Base-by-base conservation (phyloP, 495 filamentous ascomycete genomes). In the Lophiostoma macrostomum region DNA sequence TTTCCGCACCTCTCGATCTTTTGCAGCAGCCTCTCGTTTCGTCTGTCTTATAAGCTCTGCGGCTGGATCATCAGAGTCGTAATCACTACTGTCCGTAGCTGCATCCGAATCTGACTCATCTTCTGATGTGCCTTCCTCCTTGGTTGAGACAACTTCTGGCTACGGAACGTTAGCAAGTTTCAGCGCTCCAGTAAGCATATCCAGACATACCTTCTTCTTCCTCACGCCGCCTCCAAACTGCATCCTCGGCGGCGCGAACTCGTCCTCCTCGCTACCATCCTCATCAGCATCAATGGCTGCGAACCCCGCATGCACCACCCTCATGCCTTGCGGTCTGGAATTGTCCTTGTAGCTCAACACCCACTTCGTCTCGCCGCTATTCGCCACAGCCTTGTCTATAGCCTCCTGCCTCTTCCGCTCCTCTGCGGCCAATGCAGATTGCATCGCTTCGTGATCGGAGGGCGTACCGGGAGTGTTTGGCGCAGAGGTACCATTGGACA, bases 341-440 rank as follows among this genome's bases (percentile, higher is more conserved):
- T 27, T 60, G 50, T 74, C 67, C 32, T 70, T 67, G 51, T 75
- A 74, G 53, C 76, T 79, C 37, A 98, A 71, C 24, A 91, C 85
- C 93, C 93, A 98, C 71, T 85, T 82, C 7, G 87, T 86, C 69
- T 97, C 93, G 20, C 88, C 89, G 5, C 85, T 77, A 51, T 86
- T 84, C 16, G 80, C 83, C 3, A 85, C 88, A 48, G 83, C 78
- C 48, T 78, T 79, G 36, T 85, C 77, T 29, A 93, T 60, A 1
- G 88, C 89, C 24, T 80, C 79, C 56, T 80, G 74, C 16, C 86
- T 81, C 62, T 87, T 90, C 47, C 74, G 76, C 64, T 93, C 87
- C 63, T 94, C 87, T 7, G 80, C 81, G 0, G 81, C 83, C 6
- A 90, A 64, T 2, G 88, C 89, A 3, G 82, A 82, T 53, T 84